Evolutionary conservation across 371 early-diverging fungal genomes (phyloP).

Genomic region (Antonospora locustae): DNA sequence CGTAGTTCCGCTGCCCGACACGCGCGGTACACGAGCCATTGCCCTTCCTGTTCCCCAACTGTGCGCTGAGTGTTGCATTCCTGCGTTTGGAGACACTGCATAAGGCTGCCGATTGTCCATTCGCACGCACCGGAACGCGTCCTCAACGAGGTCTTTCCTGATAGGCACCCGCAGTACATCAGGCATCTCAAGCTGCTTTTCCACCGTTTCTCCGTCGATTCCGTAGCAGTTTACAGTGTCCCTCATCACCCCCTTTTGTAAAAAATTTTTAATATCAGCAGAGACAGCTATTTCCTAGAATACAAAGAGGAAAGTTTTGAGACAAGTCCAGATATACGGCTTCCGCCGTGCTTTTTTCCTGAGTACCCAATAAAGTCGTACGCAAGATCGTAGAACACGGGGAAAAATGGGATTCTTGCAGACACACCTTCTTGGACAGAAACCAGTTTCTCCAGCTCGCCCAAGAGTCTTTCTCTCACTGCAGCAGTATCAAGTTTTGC

Average conservation of each 20-base stretch:
- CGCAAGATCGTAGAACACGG: conserved; percentile 43
- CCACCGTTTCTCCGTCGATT: conserved; percentile 35
- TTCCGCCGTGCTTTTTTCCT: not conserved
- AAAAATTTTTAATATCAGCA: conserved; percentile 40
- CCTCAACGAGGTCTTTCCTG: conserved; percentile 85
- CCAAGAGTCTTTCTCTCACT: conserved; percentile 1
- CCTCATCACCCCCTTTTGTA: conserved; percentile 26
- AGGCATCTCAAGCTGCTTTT: conserved; percentile 59
- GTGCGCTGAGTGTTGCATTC: conserved; percentile 96
- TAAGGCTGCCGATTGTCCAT: conserved; percentile 98
- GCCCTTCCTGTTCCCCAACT: conserved; percentile 98
- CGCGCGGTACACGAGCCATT: conserved; percentile 98
- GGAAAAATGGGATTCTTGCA: conserved; percentile 32
- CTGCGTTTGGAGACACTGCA: conserved; percentile 85
- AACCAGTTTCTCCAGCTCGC: not conserved
- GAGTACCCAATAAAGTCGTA: conserved; percentile 45
- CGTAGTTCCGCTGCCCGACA: conserved; percentile 90
- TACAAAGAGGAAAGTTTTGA: too few relatives aligned
- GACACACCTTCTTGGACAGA: not conserved
- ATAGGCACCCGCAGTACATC: conserved; percentile 91
- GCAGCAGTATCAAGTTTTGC: not conserved
- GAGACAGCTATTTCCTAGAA: too few relatives aligned
- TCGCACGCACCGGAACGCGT: conserved; percentile 85
- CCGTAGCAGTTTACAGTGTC: conserved; percentile 32
- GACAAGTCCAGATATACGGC: too few relatives aligned